Evolutionary conservation across 1,284 basidiomycete species (phyloP).

Genomic region (Pyrrhoderma lamaoense): DNA sequence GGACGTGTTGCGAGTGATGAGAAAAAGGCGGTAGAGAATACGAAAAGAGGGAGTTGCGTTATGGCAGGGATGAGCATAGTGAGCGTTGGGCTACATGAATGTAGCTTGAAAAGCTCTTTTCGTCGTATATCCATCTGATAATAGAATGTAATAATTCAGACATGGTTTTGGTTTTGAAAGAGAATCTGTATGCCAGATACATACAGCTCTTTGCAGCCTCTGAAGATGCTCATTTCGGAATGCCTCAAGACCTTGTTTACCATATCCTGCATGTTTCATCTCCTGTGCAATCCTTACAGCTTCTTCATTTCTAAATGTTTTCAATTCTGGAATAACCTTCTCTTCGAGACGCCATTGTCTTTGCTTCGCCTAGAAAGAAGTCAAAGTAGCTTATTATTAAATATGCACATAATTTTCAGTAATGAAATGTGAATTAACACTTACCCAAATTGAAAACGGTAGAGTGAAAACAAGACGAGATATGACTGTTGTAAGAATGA

Average conservation of each 20-base stretch:
- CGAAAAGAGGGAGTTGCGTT: conserved; percentile 68
- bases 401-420: neutral
- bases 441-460: conserved; percentile 78
- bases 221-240: conserved; percentile 42
- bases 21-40: conserved; percentile 55
- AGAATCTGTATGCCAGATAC: no score
- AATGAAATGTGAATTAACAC: conserved; percentile 19
- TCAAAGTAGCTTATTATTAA: neutral
- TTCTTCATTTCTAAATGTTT: conserved; percentile 45
- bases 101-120: conserved; percentile 48
- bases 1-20: conserved; percentile 49
- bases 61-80: conserved; percentile 59
- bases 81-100: conserved; percentile 50
- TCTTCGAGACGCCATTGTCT: conserved; percentile 61
- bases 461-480: conserved; percentile 61
- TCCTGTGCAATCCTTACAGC: conserved; percentile 45
- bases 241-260: conserved; percentile 44
- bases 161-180: neutral
- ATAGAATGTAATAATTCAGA: no score
- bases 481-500: conserved; percentile 65
- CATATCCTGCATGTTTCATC: conserved; percentile 50
- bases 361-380: conserved; percentile 44
- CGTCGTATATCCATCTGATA: conserved; percentile 48
- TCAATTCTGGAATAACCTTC: conserved; percentile 59
- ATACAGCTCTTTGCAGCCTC: conserved; percentile 28